phyloP scores from a whole-genome alignment of 148 eudicot species.

The Bassia scoparia region DNA sequence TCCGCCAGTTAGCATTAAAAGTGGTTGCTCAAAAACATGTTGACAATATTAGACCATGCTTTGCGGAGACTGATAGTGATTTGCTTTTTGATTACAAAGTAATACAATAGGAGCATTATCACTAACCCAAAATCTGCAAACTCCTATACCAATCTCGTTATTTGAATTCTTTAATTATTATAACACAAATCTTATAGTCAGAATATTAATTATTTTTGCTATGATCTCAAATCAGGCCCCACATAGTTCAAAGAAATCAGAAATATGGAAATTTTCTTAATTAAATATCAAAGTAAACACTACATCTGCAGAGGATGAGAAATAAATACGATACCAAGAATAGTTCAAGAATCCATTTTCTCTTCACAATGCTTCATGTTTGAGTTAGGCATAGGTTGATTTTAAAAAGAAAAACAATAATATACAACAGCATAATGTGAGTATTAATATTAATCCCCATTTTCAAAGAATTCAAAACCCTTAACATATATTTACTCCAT shows the following conservation, averaged over 20 bases:
- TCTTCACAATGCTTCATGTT: conserved; percentile 13
- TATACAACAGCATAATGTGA: background rate
- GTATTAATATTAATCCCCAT: background rate
- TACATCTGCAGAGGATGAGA: conserved; percentile 4
- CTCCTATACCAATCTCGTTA: background rate
- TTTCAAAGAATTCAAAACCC: background rate
- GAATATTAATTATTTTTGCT: background rate
- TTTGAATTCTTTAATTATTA: background rate
- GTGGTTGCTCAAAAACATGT: background rate
- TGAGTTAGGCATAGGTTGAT: background rate
- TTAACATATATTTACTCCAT: background rate
- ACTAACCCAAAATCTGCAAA: background rate
- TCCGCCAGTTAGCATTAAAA: conserved; percentile 4
- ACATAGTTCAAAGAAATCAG: background rate
- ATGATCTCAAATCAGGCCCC: conserved; percentile 3
- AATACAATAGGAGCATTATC: conserved; percentile 2
- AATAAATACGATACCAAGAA: conserved; percentile 14
- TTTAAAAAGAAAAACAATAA: background rate
- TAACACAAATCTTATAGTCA: background rate
- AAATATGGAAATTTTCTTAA: background rate
- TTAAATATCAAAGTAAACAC: conserved; percentile 5
- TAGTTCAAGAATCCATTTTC: conserved; percentile 15
- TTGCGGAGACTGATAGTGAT: background rate
- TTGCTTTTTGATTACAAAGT: background rate
- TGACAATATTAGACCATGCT: conserved; percentile 1